Percentiles rank a stretch among this genome's conserved stretches.
Conservation (phyloP, 441 rosid species). For the Erodium moschatum region DNA sequence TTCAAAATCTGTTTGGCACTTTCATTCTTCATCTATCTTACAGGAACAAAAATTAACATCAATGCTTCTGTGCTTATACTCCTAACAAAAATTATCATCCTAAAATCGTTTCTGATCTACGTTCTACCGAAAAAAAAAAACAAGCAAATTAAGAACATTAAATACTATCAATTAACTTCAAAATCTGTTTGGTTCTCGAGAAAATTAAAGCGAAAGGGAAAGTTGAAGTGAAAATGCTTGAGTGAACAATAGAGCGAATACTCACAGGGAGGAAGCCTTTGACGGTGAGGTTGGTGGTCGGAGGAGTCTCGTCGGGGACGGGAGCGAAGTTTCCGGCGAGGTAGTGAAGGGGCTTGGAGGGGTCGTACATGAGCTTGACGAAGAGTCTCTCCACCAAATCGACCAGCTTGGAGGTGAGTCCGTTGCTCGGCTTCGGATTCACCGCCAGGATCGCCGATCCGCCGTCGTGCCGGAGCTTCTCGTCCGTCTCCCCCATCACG, state of each 20-base stretch:
- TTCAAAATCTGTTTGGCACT: no score
- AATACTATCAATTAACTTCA: no score
- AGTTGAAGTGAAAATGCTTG: no score
- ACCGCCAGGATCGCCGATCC: constrained; percentile 31
- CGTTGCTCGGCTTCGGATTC: constrained; percentile 54
- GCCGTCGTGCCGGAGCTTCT: constrained; percentile 1
- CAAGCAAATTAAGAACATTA: no score
- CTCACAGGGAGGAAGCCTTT: constrained; percentile 71
- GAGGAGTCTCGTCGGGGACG: constrained; percentile 62
- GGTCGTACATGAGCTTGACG: constrained; percentile 67
- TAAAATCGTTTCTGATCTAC: no score
- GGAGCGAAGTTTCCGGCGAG: constrained; percentile 91
- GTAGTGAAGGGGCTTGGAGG: constrained; percentile 66
- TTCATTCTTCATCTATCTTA: no score
- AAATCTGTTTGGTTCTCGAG: no score
- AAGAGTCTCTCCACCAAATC: constrained; percentile 61
- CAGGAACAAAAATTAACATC: no score
- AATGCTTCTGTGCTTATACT: no score
- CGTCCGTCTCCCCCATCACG: constrained; percentile 19
- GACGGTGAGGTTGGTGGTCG: constrained; percentile 58
- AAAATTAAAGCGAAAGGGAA: no score
- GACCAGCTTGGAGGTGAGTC: constrained; percentile 48
- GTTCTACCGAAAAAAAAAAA: no score
- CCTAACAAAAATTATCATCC: no score
- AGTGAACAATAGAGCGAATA: background rate